Base-by-base conservation (phyloP, 108 stramenopile genomes). In the Nitzschia putrida region DNA sequence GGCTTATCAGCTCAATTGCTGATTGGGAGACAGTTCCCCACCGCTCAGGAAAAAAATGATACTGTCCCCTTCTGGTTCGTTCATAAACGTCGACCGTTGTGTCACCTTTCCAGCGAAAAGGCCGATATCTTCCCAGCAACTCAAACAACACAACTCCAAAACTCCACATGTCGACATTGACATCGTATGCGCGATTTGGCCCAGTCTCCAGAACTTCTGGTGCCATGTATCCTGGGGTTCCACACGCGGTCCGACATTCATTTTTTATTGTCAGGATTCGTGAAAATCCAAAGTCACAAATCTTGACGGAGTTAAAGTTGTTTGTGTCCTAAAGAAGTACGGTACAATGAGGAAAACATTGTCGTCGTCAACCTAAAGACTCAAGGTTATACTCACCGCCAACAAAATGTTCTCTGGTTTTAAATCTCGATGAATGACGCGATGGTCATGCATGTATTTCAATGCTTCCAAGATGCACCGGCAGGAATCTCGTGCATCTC, bases 241-340 rank as follows among this genome's bases (percentile, higher is more conserved):
- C 71, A 74, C 98, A 98, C 69, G 96, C 89, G 41, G 91, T 89
- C 3, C 29, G 29, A 18, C 83, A 77, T 14, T 93, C 94, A 24
- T 95, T 95, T n/a, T 61, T 72, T 23, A 64, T 63, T 11, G 64
- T 40, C 16, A 84, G 79, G 18, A 56, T 61, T 66, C 93, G 89
- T 8, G 97, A 95, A 66, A 94, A 94, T 12, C 97, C 96, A 84
- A 99, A 98, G 72, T 98, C 98, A 26, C 88, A 85, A 26, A 95
- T 78, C 58, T 93, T 90, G 12, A 95, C 92, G 54, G 49, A 34
- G 1, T 4, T 4, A 34, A 34, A 34, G 4, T 34, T 34, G 29
- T 34, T 34, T 34, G 29, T 4, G 3, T 34, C 29, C 29, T 34
- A 4, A 4, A 34, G 29, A 34, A 34, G 29, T 4, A 34, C 4